Evolutionary conservation across 2,329 filamentous ascomycete genomes (phyloP).

Genomic region (Colletotrichum sp.): DNA sequence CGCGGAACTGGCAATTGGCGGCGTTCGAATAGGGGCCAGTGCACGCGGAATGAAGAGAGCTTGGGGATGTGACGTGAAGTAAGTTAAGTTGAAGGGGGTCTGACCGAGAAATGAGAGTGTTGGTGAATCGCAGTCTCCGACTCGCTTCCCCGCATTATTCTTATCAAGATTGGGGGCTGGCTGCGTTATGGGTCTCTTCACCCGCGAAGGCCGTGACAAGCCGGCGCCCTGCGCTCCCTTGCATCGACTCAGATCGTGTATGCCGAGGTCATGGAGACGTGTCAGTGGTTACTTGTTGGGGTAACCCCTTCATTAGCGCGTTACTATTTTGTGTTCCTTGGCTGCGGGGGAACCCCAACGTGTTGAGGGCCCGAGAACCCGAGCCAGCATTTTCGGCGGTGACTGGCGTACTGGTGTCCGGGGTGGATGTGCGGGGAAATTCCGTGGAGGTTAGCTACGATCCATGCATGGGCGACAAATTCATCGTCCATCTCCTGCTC

Average conservation of each 20-base stretch:
- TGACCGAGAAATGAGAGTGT: neutral
- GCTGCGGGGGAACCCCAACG: neutral
- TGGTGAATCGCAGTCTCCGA: neutral
- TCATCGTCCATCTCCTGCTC: neutral
- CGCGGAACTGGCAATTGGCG: neutral
- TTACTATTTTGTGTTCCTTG: neutral
- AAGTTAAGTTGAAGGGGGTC: neutral
- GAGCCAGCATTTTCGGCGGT: neutral
- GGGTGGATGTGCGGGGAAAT: neutral
- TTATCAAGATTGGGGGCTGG: neutral
- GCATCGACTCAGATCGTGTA: neutral
- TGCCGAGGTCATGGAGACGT: slow-evolving; percentile 3
- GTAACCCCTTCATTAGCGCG: slow-evolving; percentile 11
- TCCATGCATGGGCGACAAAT: neutral
- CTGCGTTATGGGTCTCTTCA: neutral
- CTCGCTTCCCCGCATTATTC: slow-evolving; percentile 12
- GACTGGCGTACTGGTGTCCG: neutral
- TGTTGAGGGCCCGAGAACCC: neutral
- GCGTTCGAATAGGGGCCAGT: neutral
- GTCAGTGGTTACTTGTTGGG: slow-evolving; percentile 2
- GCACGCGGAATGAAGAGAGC: neutral
- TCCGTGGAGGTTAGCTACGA: neutral
- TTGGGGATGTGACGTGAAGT: neutral
- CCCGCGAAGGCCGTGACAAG: slow-evolving; percentile 1
- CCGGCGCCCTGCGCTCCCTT: neutral